These are phyloP conservation scores for Termitomyces sp. DNA, from an alignment of 768 basidiomycete genomes.

Conservation along the genomic window DNA sequence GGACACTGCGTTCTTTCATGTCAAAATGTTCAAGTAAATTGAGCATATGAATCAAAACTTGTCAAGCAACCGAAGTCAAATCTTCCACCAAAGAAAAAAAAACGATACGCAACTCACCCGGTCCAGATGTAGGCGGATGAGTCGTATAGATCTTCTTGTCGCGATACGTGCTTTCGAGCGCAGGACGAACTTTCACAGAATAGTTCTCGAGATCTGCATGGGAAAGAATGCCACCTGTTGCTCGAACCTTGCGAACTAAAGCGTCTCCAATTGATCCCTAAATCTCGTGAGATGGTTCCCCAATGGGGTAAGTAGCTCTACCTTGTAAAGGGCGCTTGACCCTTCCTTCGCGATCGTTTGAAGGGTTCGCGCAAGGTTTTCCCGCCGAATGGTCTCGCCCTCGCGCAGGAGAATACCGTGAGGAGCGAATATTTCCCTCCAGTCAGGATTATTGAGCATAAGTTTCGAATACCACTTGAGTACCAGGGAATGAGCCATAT, in stretches of 20 bases:
- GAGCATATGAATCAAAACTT: conserved; percentile 85
- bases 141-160: conserved; percentile 80
- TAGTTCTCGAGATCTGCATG: conserved; percentile 71
- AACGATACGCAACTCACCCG: conserved; percentile 30
- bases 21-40: conserved; percentile 81
- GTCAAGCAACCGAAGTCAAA: not conserved
- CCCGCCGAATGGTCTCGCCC: conserved; percentile 69
- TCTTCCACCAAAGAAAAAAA: not conserved
- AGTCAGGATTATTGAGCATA: conserved; percentile 66
- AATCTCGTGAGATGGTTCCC: conserved; percentile 7
- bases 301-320: conserved; percentile 18
- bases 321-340: conserved; percentile 77
- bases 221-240: conserved; percentile 76
- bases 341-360: conserved; percentile 70
- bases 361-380: conserved; percentile 76
- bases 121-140: conserved; percentile 81
- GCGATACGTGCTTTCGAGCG: conserved; percentile 73
- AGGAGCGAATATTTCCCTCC: conserved; percentile 81
- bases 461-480: conserved; percentile 39
- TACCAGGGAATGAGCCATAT: not conserved
- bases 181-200: conserved; percentile 58
- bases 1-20: conserved; percentile 42
- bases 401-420: conserved; percentile 61
- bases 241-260: conserved; percentile 62
- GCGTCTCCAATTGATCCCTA: conserved; percentile 81